Evolutionary conservation across 352 stramenopile genomes (phyloP), one percentile per base, ranked within the genome.

Genomic region (Pythium phragmitis): DNA sequence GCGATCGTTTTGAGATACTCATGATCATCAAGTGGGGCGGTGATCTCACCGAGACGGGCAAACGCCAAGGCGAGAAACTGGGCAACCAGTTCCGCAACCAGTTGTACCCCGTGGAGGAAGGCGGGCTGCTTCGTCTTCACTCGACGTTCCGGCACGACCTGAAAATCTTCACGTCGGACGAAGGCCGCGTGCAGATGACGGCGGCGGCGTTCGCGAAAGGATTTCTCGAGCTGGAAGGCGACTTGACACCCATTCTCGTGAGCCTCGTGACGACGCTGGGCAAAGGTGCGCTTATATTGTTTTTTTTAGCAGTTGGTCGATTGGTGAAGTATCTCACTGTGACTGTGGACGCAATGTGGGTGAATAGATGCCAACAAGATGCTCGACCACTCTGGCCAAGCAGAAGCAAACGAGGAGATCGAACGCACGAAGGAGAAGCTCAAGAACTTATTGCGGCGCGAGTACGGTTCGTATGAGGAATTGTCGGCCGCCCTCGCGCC

Each of bases 21-120:
- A 90, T 99, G 57, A 99, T 99, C 70, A 77, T 99, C 6, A 99
- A 99, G 76, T 99, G 97, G 97, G 98, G 98, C 60, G 97, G 97
- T 4, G 97, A 99, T 68, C 76, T 99, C 13, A 99, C 98, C 1
- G 96, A 99, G 62, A 85, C 98, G n/a, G 98, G 98, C 41, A 95
- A 98, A 67, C 86, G 88, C 34, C 98, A 99, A 70, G 96, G 96
- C 7, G 96, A 99, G 71, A 78, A 88, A 50, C 82, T 99, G 28
- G 97, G 98, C 4, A 91, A 91, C 50, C 79, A 80, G 14, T 98
- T 99, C 63, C 85, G 90, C 60, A 94, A 96, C 63, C 77, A 79
- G 56, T 64, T 97, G 55, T 97, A 97, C 57, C 90, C 89, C 33
- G 82, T 92, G 28, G 89, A 97, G 70, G 86, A 94, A 71, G 87